phyloP scores from a whole-genome alignment of 1,284 basidiomycete species.

The Leccinum ponderosum region DNA sequence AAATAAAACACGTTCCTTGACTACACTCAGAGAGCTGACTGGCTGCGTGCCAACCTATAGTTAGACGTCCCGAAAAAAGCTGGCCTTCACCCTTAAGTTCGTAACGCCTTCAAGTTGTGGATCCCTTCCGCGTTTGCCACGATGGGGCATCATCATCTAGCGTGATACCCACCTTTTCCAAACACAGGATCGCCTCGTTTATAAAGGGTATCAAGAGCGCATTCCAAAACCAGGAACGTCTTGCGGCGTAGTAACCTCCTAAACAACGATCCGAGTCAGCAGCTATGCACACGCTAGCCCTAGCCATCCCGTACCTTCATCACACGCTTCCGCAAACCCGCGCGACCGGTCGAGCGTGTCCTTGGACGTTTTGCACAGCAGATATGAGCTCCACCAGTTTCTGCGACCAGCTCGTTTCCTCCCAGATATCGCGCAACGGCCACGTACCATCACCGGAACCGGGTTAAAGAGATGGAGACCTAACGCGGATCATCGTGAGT shows the following conservation, averaged over 20 bases:
- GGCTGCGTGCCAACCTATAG: no score
- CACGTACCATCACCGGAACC: slow-evolving; percentile 85
- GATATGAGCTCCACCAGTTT: slow-evolving; percentile 93
- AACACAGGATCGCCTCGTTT: slow-evolving; percentile 91
- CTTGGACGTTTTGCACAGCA: slow-evolving; percentile 82
- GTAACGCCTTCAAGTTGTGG: no score
- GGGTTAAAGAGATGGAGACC: slow-evolving; percentile 97
- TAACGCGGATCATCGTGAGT: slow-evolving; percentile 24
- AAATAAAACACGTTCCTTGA: no score
- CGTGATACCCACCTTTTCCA: slow-evolving; percentile 72
- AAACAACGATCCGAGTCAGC: slow-evolving; percentile 6
- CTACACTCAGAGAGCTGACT: no score
- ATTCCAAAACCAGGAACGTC: slow-evolving; percentile 92
- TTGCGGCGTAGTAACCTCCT: slow-evolving; percentile 84
- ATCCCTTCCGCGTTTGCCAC: neutral
- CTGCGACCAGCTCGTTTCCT: slow-evolving; percentile 40
- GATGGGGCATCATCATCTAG: neutral
- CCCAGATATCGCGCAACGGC: neutral
- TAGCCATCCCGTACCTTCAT: slow-evolving; percentile 63
- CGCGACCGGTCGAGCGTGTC: slow-evolving; percentile 76
- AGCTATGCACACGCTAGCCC: neutral
- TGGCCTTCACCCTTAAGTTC: no score
- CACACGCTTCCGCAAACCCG: slow-evolving; percentile 85
- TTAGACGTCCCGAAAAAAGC: no score
- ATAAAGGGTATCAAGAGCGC: slow-evolving; percentile 91